Evolutionary conservation across 1,284 basidiomycete species (phyloP).

Genomic region (Tremellales sp.): DNA sequence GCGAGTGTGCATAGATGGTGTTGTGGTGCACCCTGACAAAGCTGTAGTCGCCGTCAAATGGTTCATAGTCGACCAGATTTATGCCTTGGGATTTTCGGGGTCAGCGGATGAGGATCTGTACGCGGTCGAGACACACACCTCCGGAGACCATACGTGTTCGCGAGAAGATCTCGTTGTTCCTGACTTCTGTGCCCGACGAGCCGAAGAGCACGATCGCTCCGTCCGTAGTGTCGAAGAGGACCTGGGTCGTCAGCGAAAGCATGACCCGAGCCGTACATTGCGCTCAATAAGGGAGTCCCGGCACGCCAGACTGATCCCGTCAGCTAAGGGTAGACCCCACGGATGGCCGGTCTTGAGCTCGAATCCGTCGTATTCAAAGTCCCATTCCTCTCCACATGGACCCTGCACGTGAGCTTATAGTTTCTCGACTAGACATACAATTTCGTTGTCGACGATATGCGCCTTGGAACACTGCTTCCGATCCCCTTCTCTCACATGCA

Average conservation of each 20-base stretch:
- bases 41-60: slow-evolving; percentile 48
- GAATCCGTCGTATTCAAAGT: slow-evolving; percentile 47
- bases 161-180: slow-evolving; percentile 43
- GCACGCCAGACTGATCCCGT: slow-evolving; percentile 50
- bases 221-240: slow-evolving; percentile 49
- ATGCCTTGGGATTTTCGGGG: slow-evolving; percentile 26
- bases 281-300: slow-evolving; percentile 46
- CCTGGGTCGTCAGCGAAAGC: slow-evolving; percentile 18
- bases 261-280: slow-evolving; percentile 34
- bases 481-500: slow-evolving; percentile 50
- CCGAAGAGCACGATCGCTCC: slow-evolving; percentile 50
- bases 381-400: slow-evolving; percentile 50
- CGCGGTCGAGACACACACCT: slow-evolving; percentile 18
- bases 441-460: slow-evolving; percentile 41
- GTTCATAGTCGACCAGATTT: slow-evolving; percentile 50
- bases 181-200: slow-evolving; percentile 40
- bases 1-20: slow-evolving; percentile 40
- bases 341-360: slow-evolving; percentile 32
- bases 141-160: slow-evolving; percentile 46
- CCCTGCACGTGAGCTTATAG: slow-evolving; percentile 28
- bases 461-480: slow-evolving; percentile 40
- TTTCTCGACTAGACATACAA: slow-evolving; percentile 27
- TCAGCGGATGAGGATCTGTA: background rate
- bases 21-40: slow-evolving; percentile 44
- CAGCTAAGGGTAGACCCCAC: slow-evolving; percentile 47